phyloP scores from a whole-genome alignment of 768 basidiomycete genomes.

The Lentinus tigrinus region DNA sequence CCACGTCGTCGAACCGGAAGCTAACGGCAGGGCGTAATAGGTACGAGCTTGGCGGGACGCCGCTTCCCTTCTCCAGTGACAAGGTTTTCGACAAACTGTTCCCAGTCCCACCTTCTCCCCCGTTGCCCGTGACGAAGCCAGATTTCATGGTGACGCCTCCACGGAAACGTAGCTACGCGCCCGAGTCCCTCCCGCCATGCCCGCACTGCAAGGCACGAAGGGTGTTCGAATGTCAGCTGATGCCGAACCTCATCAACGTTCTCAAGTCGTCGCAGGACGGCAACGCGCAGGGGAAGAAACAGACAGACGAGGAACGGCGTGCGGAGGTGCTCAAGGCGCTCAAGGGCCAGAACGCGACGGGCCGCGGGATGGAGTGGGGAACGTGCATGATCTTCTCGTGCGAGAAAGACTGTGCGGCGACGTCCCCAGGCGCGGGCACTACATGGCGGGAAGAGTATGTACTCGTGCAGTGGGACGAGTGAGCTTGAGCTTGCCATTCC shows the following conservation, averaged over 20 bases:
- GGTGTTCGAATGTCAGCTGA: conserved; percentile 91
- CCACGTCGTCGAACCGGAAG: not conserved
- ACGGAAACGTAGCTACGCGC: conserved; percentile 52
- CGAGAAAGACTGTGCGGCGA: conserved; percentile 54
- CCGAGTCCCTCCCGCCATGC: conserved; percentile 56
- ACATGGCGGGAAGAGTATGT: conserved; percentile 77
- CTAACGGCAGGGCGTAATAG: conserved; percentile 36
- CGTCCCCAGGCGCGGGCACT: conserved; percentile 36
- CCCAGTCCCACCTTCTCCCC: conserved; percentile 44
- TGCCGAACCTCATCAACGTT: conserved; percentile 89
- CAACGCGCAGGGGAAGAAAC: conserved; percentile 19
- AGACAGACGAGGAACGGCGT: conserved; percentile 69
- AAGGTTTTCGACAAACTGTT: conserved; percentile 72
- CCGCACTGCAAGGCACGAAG: conserved; percentile 62
- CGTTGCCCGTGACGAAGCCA: conserved; percentile 56
- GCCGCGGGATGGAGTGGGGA: conserved; percentile 91
- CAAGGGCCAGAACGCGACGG: conserved; percentile 43
- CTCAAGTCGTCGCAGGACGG: conserved; percentile 38
- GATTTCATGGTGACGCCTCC: conserved; percentile 53
- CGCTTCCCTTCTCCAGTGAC: conserved; percentile 85
- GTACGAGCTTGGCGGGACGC: conserved; percentile 84
- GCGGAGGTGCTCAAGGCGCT: conserved; percentile 57
- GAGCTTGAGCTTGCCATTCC: conserved; percentile 13
- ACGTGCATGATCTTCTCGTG: conserved; percentile 90
- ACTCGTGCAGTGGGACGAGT: conserved; percentile 74